Base-by-base conservation (phyloP, 768 basidiomycete genomes). In the Mrakia gelida region DNA sequence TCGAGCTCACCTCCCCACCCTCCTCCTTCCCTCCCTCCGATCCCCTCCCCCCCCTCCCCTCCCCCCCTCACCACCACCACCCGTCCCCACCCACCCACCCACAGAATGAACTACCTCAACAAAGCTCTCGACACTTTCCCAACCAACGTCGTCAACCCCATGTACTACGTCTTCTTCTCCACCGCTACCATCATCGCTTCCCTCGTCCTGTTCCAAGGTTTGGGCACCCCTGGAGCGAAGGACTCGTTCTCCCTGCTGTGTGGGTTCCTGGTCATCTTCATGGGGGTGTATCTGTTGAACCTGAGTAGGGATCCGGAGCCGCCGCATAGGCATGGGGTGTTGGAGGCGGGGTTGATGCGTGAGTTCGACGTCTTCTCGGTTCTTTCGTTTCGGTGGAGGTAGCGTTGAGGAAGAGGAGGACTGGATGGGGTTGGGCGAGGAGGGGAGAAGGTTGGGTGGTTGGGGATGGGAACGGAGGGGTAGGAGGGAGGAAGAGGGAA, bases 81-180 rank as follows among this genome's bases (percentile, higher is more conserved):
- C n/a, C n/a, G n/a, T n/a, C n/a, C n/a, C n/a, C n/a, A n/a, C n/a
- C n/a, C n/a, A n/a, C 2, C 49, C 49, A 16, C 18, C 49, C 28
- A 3, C 52, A 78, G 77, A 45, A 79, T 79, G 83, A 84, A 84
- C 80, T 84, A 94, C 86, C 95, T 97, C 87, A 99, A 98, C 88
- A 98, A 98, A 84, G 96, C 95, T 0, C 88, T 98, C 73, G 95
- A 98, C 83, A 94, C 90, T 0, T 98, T 98, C 84, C 95, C 94
- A 3, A 97, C 95, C 63, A 98, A 98, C 83, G 93, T 98, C 71
- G 95, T 98, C 73, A 98, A 98, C 84, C 96, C 95, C 0, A 92
- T 97, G 87, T 98, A 98, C 86, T 98, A 95, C 82, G 96, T 98
- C 84, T 91, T 93, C 84, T 99, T 99, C 86, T 93, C 94, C 26